phyloP scores from a whole-genome alignment of 495 filamentous ascomycete species.

The Xylaria cubensis region DNA sequence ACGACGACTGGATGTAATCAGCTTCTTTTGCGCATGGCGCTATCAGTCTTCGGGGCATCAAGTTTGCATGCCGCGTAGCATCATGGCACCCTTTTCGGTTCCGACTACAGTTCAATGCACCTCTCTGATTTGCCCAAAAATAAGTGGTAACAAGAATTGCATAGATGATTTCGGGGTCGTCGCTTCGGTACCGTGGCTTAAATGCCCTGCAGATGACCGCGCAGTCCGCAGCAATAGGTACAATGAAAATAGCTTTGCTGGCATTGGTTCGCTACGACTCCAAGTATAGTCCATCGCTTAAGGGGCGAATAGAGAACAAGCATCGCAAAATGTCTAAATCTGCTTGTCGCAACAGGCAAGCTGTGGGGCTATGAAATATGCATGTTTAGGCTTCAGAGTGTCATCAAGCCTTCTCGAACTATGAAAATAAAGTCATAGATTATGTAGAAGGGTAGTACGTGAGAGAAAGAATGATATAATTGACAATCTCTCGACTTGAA shows the following conservation, averaged over 20 bases:
- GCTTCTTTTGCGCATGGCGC: background rate
- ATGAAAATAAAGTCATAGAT: background rate
- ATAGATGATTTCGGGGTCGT: slow-evolving; percentile 1
- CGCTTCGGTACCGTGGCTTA: background rate
- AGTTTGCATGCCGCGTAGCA: background rate
- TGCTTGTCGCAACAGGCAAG: background rate
- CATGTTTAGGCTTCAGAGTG: background rate
- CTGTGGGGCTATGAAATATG: background rate
- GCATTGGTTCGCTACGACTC: background rate
- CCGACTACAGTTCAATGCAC: background rate
- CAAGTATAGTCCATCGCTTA: background rate
- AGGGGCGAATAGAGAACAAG: background rate
- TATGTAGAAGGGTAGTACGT: background rate
- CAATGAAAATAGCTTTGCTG: background rate
- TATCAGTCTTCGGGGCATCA: background rate
- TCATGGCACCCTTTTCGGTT: background rate
- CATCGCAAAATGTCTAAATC: background rate
- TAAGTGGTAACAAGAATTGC: background rate
- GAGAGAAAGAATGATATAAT: background rate
- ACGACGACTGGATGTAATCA: background rate
- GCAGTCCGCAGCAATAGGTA: background rate
- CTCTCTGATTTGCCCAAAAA: background rate
- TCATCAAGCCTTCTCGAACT: background rate
- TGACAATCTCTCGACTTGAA: background rate
- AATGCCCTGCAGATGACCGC: background rate